A percentile compares a stretch with the other conserved stretches of the same genome.
phyloP scores from a whole-genome alignment of 202 grass and related monocot genomes.

The Zizania palustris region DNA sequence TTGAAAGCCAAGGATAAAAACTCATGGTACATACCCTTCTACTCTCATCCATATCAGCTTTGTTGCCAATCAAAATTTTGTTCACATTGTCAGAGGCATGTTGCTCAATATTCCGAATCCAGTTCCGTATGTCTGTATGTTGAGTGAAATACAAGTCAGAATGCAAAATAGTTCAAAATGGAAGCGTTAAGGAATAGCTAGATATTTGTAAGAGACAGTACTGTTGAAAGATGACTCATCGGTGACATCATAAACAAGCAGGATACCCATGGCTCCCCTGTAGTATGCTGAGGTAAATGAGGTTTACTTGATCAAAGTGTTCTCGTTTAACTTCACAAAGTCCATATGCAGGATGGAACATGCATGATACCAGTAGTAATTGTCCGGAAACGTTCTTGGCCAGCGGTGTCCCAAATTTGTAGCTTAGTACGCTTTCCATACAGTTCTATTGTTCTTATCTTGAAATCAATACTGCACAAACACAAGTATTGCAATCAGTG shows the following conservation, averaged over 20 bases:
- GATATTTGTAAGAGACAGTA: slow-evolving; percentile 37
- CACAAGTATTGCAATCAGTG: slow-evolving; percentile 28
- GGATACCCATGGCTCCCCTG: slow-evolving; percentile 95
- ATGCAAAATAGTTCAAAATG: slow-evolving; percentile 36
- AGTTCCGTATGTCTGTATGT: slow-evolving; percentile 89
- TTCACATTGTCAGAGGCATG: slow-evolving; percentile 98
- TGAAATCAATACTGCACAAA: slow-evolving; percentile 84
- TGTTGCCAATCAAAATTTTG: slow-evolving; percentile 96
- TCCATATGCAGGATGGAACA: slow-evolving; percentile 21
- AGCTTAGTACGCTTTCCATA: slow-evolving; percentile 92
- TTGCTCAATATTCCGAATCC: slow-evolving; percentile 97
- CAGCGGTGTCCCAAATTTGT: slow-evolving; percentile 96
- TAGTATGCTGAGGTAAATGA: slow-evolving; percentile 73
- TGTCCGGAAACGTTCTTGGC: slow-evolving; percentile 89
- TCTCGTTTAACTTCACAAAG: slow-evolving; percentile 12
- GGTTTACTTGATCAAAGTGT: slow-evolving; percentile 25
- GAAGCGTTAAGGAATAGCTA: slow-evolving; percentile 19
- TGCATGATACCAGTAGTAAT: slow-evolving; percentile 78
- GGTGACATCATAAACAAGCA: slow-evolving; percentile 96
- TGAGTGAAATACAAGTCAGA: slow-evolving; percentile 19
- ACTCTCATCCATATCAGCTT: slow-evolving; percentile 99
- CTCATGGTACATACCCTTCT: slow-evolving; percentile 59
- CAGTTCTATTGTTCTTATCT: slow-evolving; percentile 93
- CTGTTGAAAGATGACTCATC: slow-evolving; percentile 99
- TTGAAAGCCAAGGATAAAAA: background rate